A percentile compares a stretch with the other conserved stretches of the same genome.
Evolutionary conservation across 805 yeast species (phyloP).

Genomic region (Teunomyces funiuensis): DNA sequence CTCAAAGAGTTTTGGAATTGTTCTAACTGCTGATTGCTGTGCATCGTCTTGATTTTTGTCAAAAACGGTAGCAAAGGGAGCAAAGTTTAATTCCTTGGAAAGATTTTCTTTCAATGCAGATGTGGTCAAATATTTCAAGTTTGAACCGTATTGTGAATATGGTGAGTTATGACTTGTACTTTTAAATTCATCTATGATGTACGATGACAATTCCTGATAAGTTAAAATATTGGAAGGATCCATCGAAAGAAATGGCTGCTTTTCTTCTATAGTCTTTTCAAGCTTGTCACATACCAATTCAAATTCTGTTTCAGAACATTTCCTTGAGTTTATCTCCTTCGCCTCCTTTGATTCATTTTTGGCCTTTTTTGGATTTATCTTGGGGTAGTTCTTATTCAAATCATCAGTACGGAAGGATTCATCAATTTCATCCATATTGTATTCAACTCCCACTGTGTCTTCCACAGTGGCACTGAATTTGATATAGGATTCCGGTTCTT

Average conservation of each 20-base stretch:
- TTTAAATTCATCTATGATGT: constrained; percentile 37
- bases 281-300: constrained; percentile 73
- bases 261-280: constrained; percentile 71
- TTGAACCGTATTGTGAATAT: constrained; percentile 27
- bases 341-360: constrained; percentile 9
- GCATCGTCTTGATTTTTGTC: constrained; percentile 41
- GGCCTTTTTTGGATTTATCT: constrained; percentile 15
- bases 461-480: constrained; percentile 95
- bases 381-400: constrained; percentile 38
- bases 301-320: constrained; percentile 79
- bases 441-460: constrained; percentile 82
- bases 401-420: constrained; percentile 56
- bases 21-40: constrained; percentile 33
- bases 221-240: constrained; percentile 77
- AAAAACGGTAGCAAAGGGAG: constrained; percentile 59
- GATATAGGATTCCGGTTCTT: constrained; percentile 76
- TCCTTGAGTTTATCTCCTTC: constrained; percentile 15
- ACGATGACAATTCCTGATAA: constrained; percentile 64
- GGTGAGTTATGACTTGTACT: constrained; percentile 26
- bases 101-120: constrained; percentile 57
- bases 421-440: constrained; percentile 89
- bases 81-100: constrained; percentile 53
- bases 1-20: constrained; percentile 49
- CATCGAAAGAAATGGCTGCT: constrained; percentile 85
- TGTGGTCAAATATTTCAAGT: constrained; percentile 45